phyloP scores from a whole-genome alignment of 1,284 basidiomycete species.

The Cryptococcus amylolentus region DNA sequence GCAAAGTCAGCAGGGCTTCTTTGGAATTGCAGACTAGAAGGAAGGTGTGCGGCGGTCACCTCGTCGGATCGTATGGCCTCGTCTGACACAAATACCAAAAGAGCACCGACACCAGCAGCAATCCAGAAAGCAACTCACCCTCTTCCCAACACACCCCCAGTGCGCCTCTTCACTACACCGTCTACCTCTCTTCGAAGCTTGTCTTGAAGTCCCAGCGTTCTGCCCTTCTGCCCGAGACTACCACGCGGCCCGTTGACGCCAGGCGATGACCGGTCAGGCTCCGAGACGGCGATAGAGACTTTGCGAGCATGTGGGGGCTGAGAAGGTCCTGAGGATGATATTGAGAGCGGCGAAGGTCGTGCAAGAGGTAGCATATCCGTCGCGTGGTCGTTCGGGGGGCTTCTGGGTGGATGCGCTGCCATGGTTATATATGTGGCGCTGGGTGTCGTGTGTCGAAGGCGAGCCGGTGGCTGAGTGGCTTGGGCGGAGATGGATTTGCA shows the following conservation, averaged over 20 bases:
- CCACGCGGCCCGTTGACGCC: not conserved
- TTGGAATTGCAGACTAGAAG: not conserved
- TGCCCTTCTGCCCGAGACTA: conserved; percentile 7
- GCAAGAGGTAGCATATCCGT: not conserved
- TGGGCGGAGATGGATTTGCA: too few species aligned
- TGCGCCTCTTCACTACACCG: conserved; percentile 75
- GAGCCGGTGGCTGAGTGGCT: too few species aligned
- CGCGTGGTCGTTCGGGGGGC: not conserved
- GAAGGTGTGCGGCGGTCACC: not conserved
- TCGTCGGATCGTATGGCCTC: not conserved
- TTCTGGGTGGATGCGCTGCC: too few species aligned
- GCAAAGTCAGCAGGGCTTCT: not conserved
- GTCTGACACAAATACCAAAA: not conserved
- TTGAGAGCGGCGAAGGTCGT: conserved; percentile 12
- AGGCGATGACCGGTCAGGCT: conserved; percentile 3
- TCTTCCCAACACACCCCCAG: conserved; percentile 81
- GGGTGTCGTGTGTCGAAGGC: too few species aligned
- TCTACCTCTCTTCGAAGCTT: conserved; percentile 38
- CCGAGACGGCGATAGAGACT: conserved; percentile 6
- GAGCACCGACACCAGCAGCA: too few species aligned
- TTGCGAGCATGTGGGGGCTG: conserved; percentile 1
- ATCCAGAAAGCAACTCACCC: conserved; percentile 46
- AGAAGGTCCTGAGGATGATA: not conserved
- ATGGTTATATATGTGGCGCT: too few species aligned
- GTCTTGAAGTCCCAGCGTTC: conserved; percentile 34